Conservation (phyloP, 768 basidiomycete genomes). For the Crucibulum laeve region DNA sequence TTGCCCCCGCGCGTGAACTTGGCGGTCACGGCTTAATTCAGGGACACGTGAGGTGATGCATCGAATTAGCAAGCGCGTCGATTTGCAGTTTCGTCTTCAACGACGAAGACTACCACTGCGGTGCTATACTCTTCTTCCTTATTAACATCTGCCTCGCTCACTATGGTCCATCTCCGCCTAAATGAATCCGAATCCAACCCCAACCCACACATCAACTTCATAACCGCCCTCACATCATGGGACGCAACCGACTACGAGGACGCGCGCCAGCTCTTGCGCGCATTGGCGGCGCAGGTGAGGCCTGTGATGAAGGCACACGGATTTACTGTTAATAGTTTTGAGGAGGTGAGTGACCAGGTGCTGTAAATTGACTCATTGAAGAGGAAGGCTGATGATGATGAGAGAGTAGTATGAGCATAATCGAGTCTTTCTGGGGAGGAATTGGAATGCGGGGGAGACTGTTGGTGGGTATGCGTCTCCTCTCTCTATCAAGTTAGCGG, state of each 20-base stretch:
- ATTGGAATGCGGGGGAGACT: conserved; percentile 83
- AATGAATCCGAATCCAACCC: conserved; percentile 71
- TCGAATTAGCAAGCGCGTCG: too few species aligned
- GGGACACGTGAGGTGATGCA: too few species aligned
- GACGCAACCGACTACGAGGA: conserved; percentile 49
- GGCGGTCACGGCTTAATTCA: too few species aligned
- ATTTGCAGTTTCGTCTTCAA: too few species aligned
- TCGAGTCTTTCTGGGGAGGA: conserved; percentile 72
- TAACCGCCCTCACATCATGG: conserved; percentile 45
- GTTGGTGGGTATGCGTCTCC: conserved; percentile 43
- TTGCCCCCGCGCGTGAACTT: too few species aligned
- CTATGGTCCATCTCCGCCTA: conserved; percentile 71
- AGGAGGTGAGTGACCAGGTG: conserved; percentile 53
- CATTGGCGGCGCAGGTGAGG: conserved; percentile 78
- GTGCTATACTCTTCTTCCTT: too few species aligned
- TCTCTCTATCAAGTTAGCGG: not conserved
- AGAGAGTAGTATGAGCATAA: conserved; percentile 69
- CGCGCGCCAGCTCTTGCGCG: conserved; percentile 68
- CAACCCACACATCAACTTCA: conserved; percentile 76
- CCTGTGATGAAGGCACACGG: conserved; percentile 82
- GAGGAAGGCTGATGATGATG: not conserved
- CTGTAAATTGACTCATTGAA: not conserved
- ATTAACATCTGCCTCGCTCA: too few species aligned
- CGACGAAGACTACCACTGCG: too few species aligned
- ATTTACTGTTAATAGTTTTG: conserved; percentile 71